Evolutionary conservation across 2,329 filamentous ascomycete species (phyloP).

Genomic region (Monilinia aucupariae): DNA sequence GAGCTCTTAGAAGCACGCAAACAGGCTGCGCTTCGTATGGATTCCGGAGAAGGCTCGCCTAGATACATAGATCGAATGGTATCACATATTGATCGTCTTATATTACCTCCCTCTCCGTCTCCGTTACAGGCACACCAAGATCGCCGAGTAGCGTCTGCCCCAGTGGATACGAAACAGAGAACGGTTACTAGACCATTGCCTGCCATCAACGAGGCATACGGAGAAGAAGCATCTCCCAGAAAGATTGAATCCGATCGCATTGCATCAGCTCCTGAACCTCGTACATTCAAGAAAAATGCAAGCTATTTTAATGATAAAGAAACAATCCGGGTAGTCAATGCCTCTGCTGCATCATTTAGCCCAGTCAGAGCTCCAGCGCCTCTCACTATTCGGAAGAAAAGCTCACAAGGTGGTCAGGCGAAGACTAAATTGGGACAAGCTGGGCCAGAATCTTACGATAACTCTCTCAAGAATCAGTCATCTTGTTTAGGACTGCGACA

Average conservation of each 20-base stretch:
- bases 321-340: constrained; percentile 32
- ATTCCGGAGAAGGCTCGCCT: constrained; percentile 32
- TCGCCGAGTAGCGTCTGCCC: constrained; percentile 44
- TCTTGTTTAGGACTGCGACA: constrained; percentile 25
- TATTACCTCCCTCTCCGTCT: constrained; percentile 38
- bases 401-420: constrained; percentile 21
- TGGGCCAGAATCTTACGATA: background rate
- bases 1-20: constrained; percentile 32
- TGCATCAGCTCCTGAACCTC: constrained; percentile 33
- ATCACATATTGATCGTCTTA: constrained; percentile 52
- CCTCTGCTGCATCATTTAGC: constrained; percentile 26
- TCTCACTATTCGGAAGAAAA: constrained; percentile 34
- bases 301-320: constrained; percentile 22
- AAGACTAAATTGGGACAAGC: background rate
- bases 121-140: constrained; percentile 20
- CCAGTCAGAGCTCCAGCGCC: constrained; percentile 33
- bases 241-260: constrained; percentile 23
- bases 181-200: constrained; percentile 22
- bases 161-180: constrained; percentile 28
- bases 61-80: constrained; percentile 55
- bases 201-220: constrained; percentile 30
- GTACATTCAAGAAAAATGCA: constrained; percentile 12
- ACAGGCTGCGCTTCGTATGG: constrained; percentile 31
- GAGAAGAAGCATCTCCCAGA: constrained; percentile 25
- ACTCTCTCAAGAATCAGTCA: constrained; percentile 9